Evolutionary conservation across 164 flowering plant species (phyloP).

Genomic region (Hamamelis virginiana): DNA sequence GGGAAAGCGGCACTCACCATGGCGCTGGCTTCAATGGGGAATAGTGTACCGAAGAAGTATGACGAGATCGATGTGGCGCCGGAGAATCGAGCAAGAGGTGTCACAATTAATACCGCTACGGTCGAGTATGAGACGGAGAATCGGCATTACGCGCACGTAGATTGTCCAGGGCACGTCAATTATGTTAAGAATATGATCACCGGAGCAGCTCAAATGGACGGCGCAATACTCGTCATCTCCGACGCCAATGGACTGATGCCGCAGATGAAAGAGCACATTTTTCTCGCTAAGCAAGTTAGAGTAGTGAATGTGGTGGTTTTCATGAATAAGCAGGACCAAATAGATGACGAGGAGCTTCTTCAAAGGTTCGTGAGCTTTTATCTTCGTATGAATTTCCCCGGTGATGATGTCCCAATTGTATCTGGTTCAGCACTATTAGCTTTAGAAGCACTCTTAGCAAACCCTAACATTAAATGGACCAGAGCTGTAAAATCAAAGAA

Average conservation of each 20-base stretch:
- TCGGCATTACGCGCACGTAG: too few relatives aligned
- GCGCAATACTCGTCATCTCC: too few relatives aligned
- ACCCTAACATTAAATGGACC: conserved; percentile 40
- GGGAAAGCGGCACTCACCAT: conserved; percentile 67
- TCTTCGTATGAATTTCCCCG: conserved; percentile 55
- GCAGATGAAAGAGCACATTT: conserved; percentile 64
- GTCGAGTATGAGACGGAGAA: too few relatives aligned
- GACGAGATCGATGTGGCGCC: conserved; percentile 78
- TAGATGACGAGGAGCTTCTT: conserved; percentile 62
- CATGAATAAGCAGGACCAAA: too few relatives aligned
- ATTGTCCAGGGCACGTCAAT: too few relatives aligned
- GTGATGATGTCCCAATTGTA: conserved; percentile 60
- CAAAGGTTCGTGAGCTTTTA: conserved; percentile 59
- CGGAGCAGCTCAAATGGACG: too few relatives aligned
- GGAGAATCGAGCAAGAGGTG: too few relatives aligned
- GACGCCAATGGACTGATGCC: conserved; percentile 76
- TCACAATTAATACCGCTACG: too few relatives aligned
- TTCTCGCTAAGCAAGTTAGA: conserved; percentile 66
- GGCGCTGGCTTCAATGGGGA: conserved; percentile 52
- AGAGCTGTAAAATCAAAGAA: too few relatives aligned
- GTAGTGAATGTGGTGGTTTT: conserved; percentile 64
- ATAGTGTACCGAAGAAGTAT: conserved; percentile 55
- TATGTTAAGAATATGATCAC: conserved; percentile 68
- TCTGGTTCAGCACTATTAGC: conserved; percentile 66
- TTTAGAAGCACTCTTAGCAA: conserved; percentile 48